A percentile compares a stretch with the other conserved stretches of the same genome.
These are phyloP conservation scores for Xylaria curta DNA, from an alignment of 495 filamentous ascomycete species.

Conservation along the genomic window DNA sequence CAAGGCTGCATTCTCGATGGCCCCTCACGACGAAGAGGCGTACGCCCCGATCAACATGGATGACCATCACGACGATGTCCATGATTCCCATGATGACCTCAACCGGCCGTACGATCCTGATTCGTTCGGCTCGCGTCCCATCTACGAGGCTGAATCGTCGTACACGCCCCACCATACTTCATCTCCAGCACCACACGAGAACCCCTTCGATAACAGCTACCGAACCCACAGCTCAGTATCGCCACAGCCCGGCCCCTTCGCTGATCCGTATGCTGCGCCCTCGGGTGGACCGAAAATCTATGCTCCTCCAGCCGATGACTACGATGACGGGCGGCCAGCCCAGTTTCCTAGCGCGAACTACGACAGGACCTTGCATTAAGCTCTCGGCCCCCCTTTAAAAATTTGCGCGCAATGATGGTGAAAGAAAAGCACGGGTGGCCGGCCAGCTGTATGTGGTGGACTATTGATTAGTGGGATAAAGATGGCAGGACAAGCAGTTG, in stretches of 20 bases:
- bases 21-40: slow-evolving; percentile 61
- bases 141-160: slow-evolving; percentile 40
- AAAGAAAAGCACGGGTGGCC: neutral
- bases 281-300: slow-evolving; percentile 40
- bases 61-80: slow-evolving; percentile 47
- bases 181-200: slow-evolving; percentile 44
- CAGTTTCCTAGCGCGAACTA: slow-evolving; percentile 53
- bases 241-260: slow-evolving; percentile 41
- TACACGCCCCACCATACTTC: slow-evolving; percentile 39
- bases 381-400: neutral
- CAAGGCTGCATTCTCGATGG: slow-evolving; percentile 63
- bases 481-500: slow-evolving; percentile 9
- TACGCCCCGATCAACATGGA: slow-evolving; percentile 55
- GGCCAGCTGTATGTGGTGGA: slow-evolving; percentile 22
- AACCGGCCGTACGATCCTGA: slow-evolving; percentile 42
- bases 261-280: slow-evolving; percentile 37
- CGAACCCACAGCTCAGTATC: slow-evolving; percentile 37
- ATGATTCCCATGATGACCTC: slow-evolving; percentile 30
- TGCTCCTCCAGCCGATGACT: slow-evolving; percentile 46
- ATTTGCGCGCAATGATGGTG: neutral
- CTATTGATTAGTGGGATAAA: slow-evolving; percentile 23
- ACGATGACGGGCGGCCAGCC: slow-evolving; percentile 47
- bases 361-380: slow-evolving; percentile 47
- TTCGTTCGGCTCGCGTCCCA: slow-evolving; percentile 38
- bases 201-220: slow-evolving; percentile 52